Evolutionary conservation across 768 basidiomycete species (phyloP), one percentile per base, ranked within the genome.

Genomic region (Coprinopsis strossmayeri): DNA sequence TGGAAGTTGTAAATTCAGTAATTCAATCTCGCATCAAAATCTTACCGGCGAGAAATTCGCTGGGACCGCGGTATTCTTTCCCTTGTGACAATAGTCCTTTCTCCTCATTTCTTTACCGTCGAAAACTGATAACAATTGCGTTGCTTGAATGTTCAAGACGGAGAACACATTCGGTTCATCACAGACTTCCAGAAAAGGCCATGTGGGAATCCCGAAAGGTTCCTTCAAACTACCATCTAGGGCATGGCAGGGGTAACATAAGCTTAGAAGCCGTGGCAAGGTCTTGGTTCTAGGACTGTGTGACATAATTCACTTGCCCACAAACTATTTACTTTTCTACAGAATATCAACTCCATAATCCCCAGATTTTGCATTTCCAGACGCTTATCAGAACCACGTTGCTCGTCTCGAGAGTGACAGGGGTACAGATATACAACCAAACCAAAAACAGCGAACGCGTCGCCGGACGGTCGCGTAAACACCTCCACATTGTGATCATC

Each of bases 191-290:
- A 34, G 37, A 50, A 45, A 4, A 15, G 32, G 43, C n/a, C 35
- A 30, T 38, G 43, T 46, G 50, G 50, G 50, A 51, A 51, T 26
- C 24, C 12, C 15, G 10, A 5, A 27, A 12, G 24, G 21, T 21
- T 51, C 50, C 27, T 51, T 51, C 50, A 51, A 51, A 41, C 37
- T 51, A 40, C 50, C 50, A 28, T 24, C 27, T 45, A 46, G 32
- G 50, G 50, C 30, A 34, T 51, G 50, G 50, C 43, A 42, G 45
- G 50, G 42, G 34, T 45, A 50, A 45, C 49, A 34, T 45, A 35
- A 50, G 10, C 35, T 34, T 45, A 34, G 32, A 26, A 7, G 20
- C 11, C 9, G 25, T 42, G 12, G 9, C 23, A 20, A 42, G 20
- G 23, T 25, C 41, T 11, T 42, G 5, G 20, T 11, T n/a, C n/a